Percentiles rank a stretch among this genome's conserved stretches.
These are phyloP conservation scores for Nicotiana tabacum DNA, from an alignment of 257 asterid species.

Conservation along the genomic window DNA sequence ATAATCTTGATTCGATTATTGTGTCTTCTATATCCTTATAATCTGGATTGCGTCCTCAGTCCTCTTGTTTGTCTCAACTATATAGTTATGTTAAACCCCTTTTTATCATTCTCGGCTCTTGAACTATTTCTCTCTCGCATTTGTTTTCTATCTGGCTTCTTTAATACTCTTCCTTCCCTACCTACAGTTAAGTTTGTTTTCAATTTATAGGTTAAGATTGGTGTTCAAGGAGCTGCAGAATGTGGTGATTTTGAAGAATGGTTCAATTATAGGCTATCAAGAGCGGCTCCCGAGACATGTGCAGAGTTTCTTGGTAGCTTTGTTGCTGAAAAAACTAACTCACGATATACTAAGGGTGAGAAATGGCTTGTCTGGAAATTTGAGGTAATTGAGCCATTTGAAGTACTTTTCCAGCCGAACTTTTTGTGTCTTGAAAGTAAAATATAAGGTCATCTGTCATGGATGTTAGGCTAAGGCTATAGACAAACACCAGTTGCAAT, in stretches of 20 bases:
- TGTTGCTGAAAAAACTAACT: slow-evolving; percentile 63
- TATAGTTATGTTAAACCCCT: not conserved
- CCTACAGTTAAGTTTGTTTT: slow-evolving; percentile 11
- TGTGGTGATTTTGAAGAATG: slow-evolving; percentile 93
- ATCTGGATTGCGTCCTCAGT: not conserved
- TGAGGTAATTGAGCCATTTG: slow-evolving; percentile 50
- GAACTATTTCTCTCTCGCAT: not conserved
- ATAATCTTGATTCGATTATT: not conserved
- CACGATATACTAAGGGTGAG: slow-evolving; percentile 81
- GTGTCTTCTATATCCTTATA: not conserved
- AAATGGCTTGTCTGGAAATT: slow-evolving; percentile 99
- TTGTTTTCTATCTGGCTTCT: not conserved
- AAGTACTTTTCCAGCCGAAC: not conserved
- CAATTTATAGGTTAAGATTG: slow-evolving; percentile 60
- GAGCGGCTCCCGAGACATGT: slow-evolving; percentile 97
- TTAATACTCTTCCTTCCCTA: not conserved
- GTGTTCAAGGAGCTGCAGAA: slow-evolving; percentile 85
- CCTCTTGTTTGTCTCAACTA: not conserved
- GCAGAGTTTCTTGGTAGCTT: slow-evolving; percentile 95
- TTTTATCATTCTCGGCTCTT: not conserved
- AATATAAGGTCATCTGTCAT: not conserved
- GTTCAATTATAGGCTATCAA: slow-evolving; percentile 86
- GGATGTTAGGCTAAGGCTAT: not conserved
- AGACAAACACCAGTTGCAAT: not conserved
- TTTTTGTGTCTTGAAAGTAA: not conserved